Evolutionary conservation across 441 rosid genomes (phyloP).

Genomic region (Rhodomyrtus psidioides): DNA sequence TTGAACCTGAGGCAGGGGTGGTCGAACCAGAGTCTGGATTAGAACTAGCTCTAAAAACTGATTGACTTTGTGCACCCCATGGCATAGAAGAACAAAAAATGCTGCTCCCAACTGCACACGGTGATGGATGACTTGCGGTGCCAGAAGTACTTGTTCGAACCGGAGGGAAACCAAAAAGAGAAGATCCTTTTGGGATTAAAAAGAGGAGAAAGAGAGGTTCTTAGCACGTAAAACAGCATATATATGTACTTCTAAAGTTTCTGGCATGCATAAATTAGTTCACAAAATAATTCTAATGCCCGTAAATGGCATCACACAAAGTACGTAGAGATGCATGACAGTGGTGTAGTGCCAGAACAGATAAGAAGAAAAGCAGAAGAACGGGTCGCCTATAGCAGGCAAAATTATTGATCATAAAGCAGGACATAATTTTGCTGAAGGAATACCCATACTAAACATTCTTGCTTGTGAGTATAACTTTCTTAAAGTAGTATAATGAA

Average conservation of each 20-base stretch:
- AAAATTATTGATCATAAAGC: background rate
- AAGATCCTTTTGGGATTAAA: conserved; percentile 23
- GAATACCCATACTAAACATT: background rate
- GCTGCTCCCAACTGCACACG: conserved; percentile 63
- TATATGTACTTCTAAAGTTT: background rate
- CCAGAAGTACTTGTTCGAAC: conserved; percentile 62
- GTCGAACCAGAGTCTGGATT: conserved; percentile 12
- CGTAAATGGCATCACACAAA: background rate
- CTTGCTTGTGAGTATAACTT: background rate
- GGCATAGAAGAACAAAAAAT: conserved; percentile 64
- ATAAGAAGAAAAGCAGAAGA: background rate
- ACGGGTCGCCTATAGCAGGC: background rate
- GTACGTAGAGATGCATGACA: background rate
- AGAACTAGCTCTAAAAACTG: conserved; percentile 45
- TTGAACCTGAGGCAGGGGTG: background rate
- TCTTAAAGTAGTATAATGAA: background rate
- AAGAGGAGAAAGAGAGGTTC: background rate
- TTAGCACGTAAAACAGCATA: background rate
- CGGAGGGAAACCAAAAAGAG: conserved; percentile 47
- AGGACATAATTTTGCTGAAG: background rate
- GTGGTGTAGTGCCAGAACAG: background rate
- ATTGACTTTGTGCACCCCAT: conserved; percentile 41
- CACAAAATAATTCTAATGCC: background rate
- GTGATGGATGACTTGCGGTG: conserved; percentile 67
- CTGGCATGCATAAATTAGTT: background rate